Evolutionary conservation across 768 basidiomycete genomes (phyloP), one percentile per base, ranked within the genome.

Genomic region (Megacollybia marginata): DNA sequence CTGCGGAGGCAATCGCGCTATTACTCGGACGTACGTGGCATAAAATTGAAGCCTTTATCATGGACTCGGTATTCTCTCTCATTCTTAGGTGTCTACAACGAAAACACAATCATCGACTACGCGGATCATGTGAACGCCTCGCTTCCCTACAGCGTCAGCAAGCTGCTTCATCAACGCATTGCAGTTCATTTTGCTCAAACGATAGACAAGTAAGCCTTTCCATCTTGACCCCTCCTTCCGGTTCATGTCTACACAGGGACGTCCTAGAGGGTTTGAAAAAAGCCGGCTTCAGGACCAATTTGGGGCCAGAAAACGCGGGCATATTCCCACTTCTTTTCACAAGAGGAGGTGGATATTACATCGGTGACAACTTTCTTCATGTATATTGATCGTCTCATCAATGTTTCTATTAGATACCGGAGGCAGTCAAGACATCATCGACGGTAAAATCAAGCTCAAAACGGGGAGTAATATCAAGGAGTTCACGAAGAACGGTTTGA

Each of bases 381-480:
- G 4, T 33, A 5, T 15, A 31, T 10, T 32, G 8, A 18, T 42
- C 31, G 11, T n/a, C 33, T 23, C 23, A 20, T 44, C 4, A 23
- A 13, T 16, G 33, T 15, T 44, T 10, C 16, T 19, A 16, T 36
- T 46, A 80, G 80, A 81, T 54, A 74, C 76, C 18, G 82, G 82
- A 33, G 78, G 75, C 10, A 76, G 76, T 51, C 74, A 83, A 61
- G 65, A 78, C 54, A 78, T 86, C 57, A 73, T 76, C 43, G 79
- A 84, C 57, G 82, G 83, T 6, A 78, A 80, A 58, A 82, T 87
- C 69, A 84, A 83, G 61, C 63, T 87, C 50, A 86, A 85, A 66
- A 81, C 74, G 63, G 79, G 80, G 48, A 65, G 66, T 44, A 64
- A 69, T 44, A 75, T 85, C 48, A 60, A 70, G 49, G 59, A 59